These are phyloP conservation scores for Juncus effusus DNA, from an alignment of 176 grass and related monocot species.

Conservation along the genomic window DNA sequence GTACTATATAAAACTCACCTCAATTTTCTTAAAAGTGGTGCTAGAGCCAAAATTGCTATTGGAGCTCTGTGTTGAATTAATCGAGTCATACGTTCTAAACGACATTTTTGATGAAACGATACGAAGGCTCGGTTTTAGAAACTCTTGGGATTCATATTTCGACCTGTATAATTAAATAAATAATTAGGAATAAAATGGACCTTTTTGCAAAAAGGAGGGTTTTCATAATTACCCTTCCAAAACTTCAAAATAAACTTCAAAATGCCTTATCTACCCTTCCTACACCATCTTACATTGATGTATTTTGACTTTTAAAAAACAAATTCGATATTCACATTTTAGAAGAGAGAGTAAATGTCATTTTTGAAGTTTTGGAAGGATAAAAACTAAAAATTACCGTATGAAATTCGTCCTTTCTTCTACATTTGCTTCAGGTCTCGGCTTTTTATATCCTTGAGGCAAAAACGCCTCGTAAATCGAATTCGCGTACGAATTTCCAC, in stretches of 20 bases:
- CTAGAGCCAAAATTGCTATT: constrained; percentile 19
- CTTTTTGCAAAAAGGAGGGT: no score
- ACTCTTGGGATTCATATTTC: constrained; percentile 94
- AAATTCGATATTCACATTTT: constrained; percentile 23
- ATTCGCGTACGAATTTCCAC: constrained; percentile 99
- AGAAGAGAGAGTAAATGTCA: constrained; percentile 1
- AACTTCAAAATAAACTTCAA: background rate
- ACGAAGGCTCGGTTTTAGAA: constrained; percentile 97
- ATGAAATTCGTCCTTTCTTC: constrained; percentile 90
- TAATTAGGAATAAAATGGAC: background rate
- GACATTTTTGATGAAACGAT: constrained; percentile 71
- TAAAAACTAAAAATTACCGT: constrained; percentile 46
- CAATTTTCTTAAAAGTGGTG: constrained; percentile 47
- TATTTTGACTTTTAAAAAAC: background rate
- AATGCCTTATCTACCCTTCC: background rate
- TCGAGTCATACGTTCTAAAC: constrained; percentile 63
- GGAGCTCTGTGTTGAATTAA: constrained; percentile 43
- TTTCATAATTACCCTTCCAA: background rate
- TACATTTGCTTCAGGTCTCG: constrained; percentile 57
- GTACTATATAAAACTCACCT: constrained; percentile 43
- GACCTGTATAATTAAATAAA: constrained; percentile 37
- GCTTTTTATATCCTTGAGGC: constrained; percentile 77
- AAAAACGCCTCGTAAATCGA: constrained; percentile 99
- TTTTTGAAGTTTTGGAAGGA: no score
- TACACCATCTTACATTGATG: no score